phyloP scores from a whole-genome alignment of 2,329 filamentous ascomycete genomes.

The Leptographium wingfieldii region DNA sequence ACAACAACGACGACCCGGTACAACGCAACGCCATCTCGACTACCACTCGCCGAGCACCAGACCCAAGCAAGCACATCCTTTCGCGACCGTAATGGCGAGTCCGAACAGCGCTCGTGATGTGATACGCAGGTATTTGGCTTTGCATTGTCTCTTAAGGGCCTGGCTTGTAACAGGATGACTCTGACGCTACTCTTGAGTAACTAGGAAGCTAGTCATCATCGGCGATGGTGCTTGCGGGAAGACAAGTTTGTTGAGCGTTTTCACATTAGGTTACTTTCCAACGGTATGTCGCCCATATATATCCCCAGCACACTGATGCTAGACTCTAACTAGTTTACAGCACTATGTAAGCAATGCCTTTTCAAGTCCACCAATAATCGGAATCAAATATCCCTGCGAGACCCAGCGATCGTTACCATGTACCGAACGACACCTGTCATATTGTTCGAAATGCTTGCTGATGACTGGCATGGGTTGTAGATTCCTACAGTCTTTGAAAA shows the following conservation, averaged over 20 bases:
- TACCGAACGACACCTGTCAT: background rate
- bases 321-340: conserved; percentile 21
- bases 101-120: conserved; percentile 21
- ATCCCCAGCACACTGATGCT: background rate
- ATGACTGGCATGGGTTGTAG: conserved; percentile 26
- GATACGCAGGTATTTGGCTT: conserved; percentile 22
- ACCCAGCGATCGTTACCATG: background rate
- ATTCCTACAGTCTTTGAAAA: conserved; percentile 98
- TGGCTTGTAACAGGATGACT: too few relatives aligned
- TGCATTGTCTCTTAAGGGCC: background rate
- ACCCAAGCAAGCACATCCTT: background rate
- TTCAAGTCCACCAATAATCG: background rate
- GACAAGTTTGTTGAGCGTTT: conserved; percentile 92
- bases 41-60: background rate
- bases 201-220: conserved; percentile 93
- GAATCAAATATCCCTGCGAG: too few relatives aligned
- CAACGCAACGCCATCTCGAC: background rate
- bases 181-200: background rate
- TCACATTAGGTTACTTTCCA: conserved; percentile 94
- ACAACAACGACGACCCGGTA: background rate
- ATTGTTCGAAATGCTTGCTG: background rate
- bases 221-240: conserved; percentile 97
- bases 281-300: conserved; percentile 51
- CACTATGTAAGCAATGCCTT: conserved; percentile 40
- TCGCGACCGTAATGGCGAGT: conserved; percentile 19